Evolutionary conservation across 495 filamentous ascomycete genomes (phyloP), one percentile per base, ranked within the genome.

Genomic region (Daldinia caldariorum): DNA sequence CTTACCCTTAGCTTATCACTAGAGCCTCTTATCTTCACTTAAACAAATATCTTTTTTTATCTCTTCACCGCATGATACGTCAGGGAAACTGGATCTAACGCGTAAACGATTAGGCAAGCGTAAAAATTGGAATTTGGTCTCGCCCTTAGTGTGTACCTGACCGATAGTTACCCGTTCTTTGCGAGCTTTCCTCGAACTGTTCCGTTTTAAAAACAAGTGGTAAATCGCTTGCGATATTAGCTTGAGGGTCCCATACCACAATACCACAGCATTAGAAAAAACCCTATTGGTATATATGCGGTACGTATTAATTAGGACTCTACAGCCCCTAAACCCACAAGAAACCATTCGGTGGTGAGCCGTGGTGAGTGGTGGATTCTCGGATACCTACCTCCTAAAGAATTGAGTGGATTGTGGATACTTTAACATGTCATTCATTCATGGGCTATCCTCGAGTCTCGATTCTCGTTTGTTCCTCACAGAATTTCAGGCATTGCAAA

Each of bases 61-160:
- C 74, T 76, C 67, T 69, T 74, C 74, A 76, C 74, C 74, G 74
- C 74, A 66, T 57, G 34, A 74, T 64, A 54, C 45, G 65, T 61
- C 57, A 62, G 57, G 61, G 58, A 61, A 47, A 70, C 59, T 56
- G 54, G 62, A 62, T 66, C 65, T 69, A 70, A 74, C 66, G 13
- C 29, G 20, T 65, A 53, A 38, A 67, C 59, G 63, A 67, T 29
- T 64, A 66, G 73, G 67, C 71, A 69, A 75, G 70, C 70, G 37
- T 65, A 70, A 70, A 53, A 32, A 8, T 20, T 47, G 58, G 58
- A 65, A 65, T 45, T 54, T 32, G 68, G 63, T 66, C 62, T 57
- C 16, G 31, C 16, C 16, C 38, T 47, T 71, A 63, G 69, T 62
- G 51, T 62, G 51, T 66, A 71, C 67, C 69, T 66, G 69, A 67